Base-by-base conservation (phyloP, 371 early-diverging fungal species). In the Mucor piriformis region DNA sequence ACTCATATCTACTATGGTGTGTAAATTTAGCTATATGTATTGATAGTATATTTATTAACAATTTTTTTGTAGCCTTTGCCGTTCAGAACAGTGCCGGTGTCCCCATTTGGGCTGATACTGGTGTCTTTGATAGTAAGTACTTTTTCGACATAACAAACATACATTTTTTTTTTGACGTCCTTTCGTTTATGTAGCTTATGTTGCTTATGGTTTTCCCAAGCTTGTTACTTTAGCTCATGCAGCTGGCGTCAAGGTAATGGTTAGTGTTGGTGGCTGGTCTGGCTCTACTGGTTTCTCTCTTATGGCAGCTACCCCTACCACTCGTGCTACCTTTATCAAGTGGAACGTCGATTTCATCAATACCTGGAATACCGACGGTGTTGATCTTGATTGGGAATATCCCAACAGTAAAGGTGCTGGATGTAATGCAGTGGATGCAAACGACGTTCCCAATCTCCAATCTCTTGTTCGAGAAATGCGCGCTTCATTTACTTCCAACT, bases 231-330 rank as follows among this genome's bases (percentile, higher is more conserved):
- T 73, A 24, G 88, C 86, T 5, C 86, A 80, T 50, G 72, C 73
- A 16, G 70, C 70, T 13, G 64, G 70, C n/a, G 70, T 76, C 58
- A 88, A 88, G 54, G 73, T 86, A 0, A 51, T 81, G 3, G 59
- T 86, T 6, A 76, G 80, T 21, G 55, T 88, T 23, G 88, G 94
- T 47, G 94, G 94, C 1, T 92, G 92, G 88, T 83, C 83, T 38
- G 91, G 89, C 6, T 34, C 51, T 7, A 59, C 63, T 20, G 21
- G 35, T 12, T 67, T 67, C 21, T 83, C 85, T 0, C 50, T 76
- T 0, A 83, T 90, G 51, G 83, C 76, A 3, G 81, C 83, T 7
- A 58, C 62, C 51, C 57, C 73, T 15, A 24, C 55, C 6, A 33
- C 65, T 0, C 84, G 90, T 48, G 60, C 67, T 16, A 69, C 60